Conservation (phyloP, 2,329 filamentous ascomycete species). For the Fusarium agapanthi region DNA sequence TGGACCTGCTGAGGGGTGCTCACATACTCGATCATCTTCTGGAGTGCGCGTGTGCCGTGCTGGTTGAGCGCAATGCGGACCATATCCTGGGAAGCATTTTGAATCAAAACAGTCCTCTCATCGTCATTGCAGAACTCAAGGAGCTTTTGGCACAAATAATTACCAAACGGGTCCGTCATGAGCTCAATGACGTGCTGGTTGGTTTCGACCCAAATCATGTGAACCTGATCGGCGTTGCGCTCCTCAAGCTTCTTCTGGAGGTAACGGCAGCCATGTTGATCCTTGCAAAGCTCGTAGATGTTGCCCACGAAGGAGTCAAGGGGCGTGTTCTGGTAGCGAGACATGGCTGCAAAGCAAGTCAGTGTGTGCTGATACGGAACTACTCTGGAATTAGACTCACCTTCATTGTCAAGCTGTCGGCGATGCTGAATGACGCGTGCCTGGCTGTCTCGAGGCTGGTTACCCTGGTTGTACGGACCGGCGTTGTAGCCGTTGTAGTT, state of each 20-base stretch:
- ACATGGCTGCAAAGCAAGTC: slow-evolving; percentile 63
- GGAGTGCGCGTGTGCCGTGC: slow-evolving; percentile 93
- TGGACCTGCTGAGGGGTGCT: slow-evolving; percentile 84
- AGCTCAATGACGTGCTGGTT: slow-evolving; percentile 94
- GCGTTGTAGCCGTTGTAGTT: slow-evolving; percentile 66
- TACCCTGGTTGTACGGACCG: slow-evolving; percentile 58
- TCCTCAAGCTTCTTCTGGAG: slow-evolving; percentile 98
- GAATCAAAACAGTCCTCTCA: slow-evolving; percentile 90
- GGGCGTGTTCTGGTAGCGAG: slow-evolving; percentile 83
- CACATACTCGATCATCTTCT: slow-evolving; percentile 99
- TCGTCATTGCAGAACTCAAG: slow-evolving; percentile 95
- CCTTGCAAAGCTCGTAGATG: slow-evolving; percentile 92
- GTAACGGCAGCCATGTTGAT: slow-evolving; percentile 97
- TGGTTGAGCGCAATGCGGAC: slow-evolving; percentile 95
- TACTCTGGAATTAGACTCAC: slow-evolving; percentile 50
- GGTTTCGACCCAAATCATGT: slow-evolving; percentile 94
- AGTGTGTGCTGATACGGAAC: slow-evolving; percentile 32
- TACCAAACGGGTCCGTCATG: slow-evolving; percentile 99
- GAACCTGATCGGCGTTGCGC: slow-evolving; percentile 80
- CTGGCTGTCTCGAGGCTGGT: slow-evolving; percentile 76
- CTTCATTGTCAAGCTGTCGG: slow-evolving; percentile 77
- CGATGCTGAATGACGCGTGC: slow-evolving; percentile 79
- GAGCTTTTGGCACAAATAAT: slow-evolving; percentile 98
- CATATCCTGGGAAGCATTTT: slow-evolving; percentile 87
- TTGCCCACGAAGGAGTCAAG: slow-evolving; percentile 83